Evolutionary conservation across 2,329 filamentous ascomycete species (phyloP), one percentile per base, ranked within the genome.

Genomic region (Metarhizium guizhouense): DNA sequence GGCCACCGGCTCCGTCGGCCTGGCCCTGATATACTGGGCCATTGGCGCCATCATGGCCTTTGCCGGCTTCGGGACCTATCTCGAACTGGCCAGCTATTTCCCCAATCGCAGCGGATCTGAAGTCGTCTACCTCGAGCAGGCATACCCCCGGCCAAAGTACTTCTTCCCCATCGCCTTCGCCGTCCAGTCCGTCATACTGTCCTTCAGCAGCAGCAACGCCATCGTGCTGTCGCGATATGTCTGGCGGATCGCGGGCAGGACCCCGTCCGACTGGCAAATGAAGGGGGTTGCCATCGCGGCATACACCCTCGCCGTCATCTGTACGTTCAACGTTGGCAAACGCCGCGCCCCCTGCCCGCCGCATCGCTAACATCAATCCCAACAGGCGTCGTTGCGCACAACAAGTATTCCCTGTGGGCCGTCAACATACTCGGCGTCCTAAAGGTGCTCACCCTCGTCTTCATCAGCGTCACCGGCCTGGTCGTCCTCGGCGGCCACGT

Each of bases 71-170:
- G 70, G 75, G 0, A 77, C 85, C 0, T 87, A 87, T 56, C 77
- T 87, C 8, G 85, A 88, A 62, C 79, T 81, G 14, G 78, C 83
- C 0, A 75, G 81, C 1, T 87, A 83, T 58, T 88, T 87, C 57
- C 84, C 84, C 0, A 86, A 80, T 62, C 79, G 85, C 7, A 85
- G 81, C 2, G 85, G 84, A 0, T 78, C 79, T 0, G 83, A 88
- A 61, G 84, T 85, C 0, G 84, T 85, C 0, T 88, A 86, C 60
- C 74, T 88, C 0, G 85, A 88, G 60, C 85, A 88, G 62, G 81
- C 83, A 0, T 88, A 79, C 59, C 84, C 84, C 1, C 75, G 82
- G 1, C 85, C 85, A 0, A 78, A 75, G 54, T 85, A 82, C 63
- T 76, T 88, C 57, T 81, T 88, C 51, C 83, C 84, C 0, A 81